Conservation (phyloP, 2,329 filamentous ascomycete genomes). For the Penicillium sp. region DNA sequence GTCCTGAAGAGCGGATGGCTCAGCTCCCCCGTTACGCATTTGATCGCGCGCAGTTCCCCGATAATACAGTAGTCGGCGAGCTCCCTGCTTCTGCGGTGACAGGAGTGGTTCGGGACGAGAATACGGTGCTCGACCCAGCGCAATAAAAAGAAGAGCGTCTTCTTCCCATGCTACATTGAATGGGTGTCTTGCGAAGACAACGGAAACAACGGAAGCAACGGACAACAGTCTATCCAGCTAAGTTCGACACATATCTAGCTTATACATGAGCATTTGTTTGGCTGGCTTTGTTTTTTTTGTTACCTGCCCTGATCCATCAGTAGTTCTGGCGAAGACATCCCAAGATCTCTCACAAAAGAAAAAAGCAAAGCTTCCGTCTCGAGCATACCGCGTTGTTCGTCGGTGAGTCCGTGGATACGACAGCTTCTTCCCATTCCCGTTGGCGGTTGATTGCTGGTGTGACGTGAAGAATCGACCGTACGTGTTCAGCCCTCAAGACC, state of each 20-base stretch:
- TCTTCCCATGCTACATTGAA: background rate
- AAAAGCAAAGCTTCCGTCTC: slow-evolving; percentile 14
- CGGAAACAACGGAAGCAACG: slow-evolving; percentile 19
- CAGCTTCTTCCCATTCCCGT: background rate
- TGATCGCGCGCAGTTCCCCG: slow-evolving; percentile 51
- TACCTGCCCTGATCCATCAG: slow-evolving; percentile 40
- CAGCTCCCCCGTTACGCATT: slow-evolving; percentile 75
- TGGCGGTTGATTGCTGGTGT: background rate
- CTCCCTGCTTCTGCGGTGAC: slow-evolving; percentile 39
- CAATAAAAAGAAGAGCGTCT: slow-evolving; percentile 23
- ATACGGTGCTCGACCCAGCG: slow-evolving; percentile 39
- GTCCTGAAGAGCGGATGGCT: slow-evolving; percentile 90
- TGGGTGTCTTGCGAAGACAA: no score
- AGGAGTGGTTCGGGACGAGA: slow-evolving; percentile 38
- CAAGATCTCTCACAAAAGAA: background rate
- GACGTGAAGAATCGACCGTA: slow-evolving; percentile 20
- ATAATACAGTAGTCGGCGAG: slow-evolving; percentile 40
- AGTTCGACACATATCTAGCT: slow-evolving; percentile 42
- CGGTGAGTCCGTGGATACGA: background rate
- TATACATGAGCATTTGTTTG: slow-evolving; percentile 32
- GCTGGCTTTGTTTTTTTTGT: slow-evolving; percentile 25
- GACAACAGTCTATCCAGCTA: slow-evolving; percentile 35
- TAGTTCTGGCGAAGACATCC: slow-evolving; percentile 34
- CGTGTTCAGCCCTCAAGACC: slow-evolving; percentile 20
- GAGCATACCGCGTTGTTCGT: background rate